Evolutionary conservation across 805 yeast genomes (phyloP).

Genomic region (Dipodascus albidus): DNA sequence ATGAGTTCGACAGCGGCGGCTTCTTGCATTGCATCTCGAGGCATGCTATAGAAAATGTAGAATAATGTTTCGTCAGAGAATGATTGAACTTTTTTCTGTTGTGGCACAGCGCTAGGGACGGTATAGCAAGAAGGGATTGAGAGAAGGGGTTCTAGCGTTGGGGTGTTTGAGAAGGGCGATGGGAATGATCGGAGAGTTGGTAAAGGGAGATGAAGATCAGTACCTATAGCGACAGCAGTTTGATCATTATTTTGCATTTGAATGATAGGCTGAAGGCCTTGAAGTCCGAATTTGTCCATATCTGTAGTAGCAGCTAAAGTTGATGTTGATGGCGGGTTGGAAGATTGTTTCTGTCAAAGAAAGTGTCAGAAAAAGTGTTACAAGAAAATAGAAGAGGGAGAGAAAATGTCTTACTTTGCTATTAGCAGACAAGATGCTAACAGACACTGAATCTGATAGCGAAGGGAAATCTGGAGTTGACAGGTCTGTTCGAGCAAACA

Average conservation of each 20-base stretch:
- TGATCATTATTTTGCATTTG: conserved; percentile 53
- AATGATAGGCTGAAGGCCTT: conserved; percentile 49
- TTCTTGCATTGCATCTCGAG: conserved; percentile 88
- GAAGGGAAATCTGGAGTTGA: neutral
- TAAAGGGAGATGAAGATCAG: conserved; percentile 44
- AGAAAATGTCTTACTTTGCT: neutral
- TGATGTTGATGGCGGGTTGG: neutral
- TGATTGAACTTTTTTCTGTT: conserved; percentile 31
- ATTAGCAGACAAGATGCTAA: neutral
- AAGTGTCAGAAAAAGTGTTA: neutral
- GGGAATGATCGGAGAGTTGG: conserved; percentile 47
- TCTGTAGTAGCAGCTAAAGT: conserved; percentile 22
- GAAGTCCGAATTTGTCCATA: conserved; percentile 55
- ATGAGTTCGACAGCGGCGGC: conserved; percentile 85
- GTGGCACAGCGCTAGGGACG: conserved; percentile 33
- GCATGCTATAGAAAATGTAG: conserved; percentile 86
- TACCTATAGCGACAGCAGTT: conserved; percentile 60
- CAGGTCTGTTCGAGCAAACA: neutral
- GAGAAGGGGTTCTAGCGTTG: conserved; percentile 82
- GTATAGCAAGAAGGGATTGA: conserved; percentile 46
- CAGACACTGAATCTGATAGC: neutral
- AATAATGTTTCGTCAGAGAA: conserved; percentile 89
- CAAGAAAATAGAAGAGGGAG: neutral
- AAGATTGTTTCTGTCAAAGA: neutral
- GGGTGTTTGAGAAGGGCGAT: conserved; percentile 93